These are phyloP conservation scores for Microglena sp. DNA, from an alignment of 139 green algal genomes.

Conservation along the genomic window DNA sequence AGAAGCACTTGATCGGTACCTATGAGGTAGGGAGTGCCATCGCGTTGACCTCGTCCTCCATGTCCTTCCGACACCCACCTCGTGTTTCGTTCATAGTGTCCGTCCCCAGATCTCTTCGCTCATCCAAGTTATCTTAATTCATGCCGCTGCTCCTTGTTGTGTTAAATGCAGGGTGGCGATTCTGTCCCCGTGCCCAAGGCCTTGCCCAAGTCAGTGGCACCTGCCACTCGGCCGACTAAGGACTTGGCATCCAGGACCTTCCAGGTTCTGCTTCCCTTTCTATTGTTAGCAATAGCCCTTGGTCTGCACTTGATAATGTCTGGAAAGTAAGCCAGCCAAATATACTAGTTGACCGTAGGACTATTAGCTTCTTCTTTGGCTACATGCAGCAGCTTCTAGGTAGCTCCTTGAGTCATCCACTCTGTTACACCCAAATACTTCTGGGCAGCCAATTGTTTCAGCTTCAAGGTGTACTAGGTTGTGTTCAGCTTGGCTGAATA, in stretches of 20 bases:
- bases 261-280: slow-evolving; percentile 36
- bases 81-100: background rate
- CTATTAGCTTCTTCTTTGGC: no score
- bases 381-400: no score
- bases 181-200: slow-evolving; percentile 10
- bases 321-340: no score
- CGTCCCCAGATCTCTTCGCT: background rate
- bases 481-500: no score
- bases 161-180: slow-evolving; percentile 35
- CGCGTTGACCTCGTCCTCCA: background rate
- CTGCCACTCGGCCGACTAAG: background rate
- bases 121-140: background rate
- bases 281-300: slow-evolving; percentile 28
- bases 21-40: slow-evolving; percentile 44
- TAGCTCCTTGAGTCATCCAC: no score
- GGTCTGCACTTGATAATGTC: slow-evolving; percentile 18
- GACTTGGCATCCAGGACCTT: slow-evolving; percentile 12
- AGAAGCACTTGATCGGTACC: slow-evolving; percentile 65
- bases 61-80: background rate
- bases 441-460: no score
- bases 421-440: no score
- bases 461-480: no score
- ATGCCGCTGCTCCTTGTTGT: background rate
- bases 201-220: slow-evolving; percentile 5
- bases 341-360: no score